phyloP scores from a whole-genome alignment of 108 stramenopile genomes.

The Pseudonitzschia multistriata region DNA sequence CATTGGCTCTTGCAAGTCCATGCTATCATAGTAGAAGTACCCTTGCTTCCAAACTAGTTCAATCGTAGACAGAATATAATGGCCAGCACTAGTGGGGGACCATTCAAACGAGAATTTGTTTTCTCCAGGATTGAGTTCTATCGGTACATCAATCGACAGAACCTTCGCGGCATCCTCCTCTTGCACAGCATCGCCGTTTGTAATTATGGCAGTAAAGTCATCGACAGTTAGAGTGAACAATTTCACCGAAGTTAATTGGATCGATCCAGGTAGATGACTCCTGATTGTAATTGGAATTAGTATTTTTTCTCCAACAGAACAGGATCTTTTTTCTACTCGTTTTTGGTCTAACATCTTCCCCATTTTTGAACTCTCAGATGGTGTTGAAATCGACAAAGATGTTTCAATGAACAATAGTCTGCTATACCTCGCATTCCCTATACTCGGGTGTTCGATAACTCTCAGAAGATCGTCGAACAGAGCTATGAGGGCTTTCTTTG shows the following conservation, averaged over 20 bases:
- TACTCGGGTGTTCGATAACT: slow-evolving; percentile 49
- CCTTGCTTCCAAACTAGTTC: slow-evolving; percentile 76
- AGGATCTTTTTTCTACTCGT: slow-evolving; percentile 51
- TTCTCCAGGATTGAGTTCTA: slow-evolving; percentile 48
- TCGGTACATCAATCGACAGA: slow-evolving; percentile 36
- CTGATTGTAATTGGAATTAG: slow-evolving; percentile 41
- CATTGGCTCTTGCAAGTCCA: slow-evolving; percentile 50
- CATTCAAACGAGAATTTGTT: slow-evolving; percentile 60
- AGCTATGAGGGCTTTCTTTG: slow-evolving; percentile 45
- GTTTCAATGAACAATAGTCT: slow-evolving; percentile 61
- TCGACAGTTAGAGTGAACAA: slow-evolving; percentile 56
- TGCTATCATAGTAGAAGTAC: slow-evolving; percentile 67
- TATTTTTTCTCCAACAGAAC: slow-evolving; percentile 61
- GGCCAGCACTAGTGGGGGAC: slow-evolving; percentile 58
- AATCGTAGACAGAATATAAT: slow-evolving; percentile 61
- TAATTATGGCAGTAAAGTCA: slow-evolving; percentile 44
- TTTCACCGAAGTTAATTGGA: slow-evolving; percentile 54
- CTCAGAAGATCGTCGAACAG: slow-evolving; percentile 66
- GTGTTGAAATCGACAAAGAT: slow-evolving; percentile 41
- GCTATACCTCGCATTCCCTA: slow-evolving; percentile 52
- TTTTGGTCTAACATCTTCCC: slow-evolving; percentile 51
- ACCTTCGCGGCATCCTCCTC: slow-evolving; percentile 68
- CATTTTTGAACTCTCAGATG: slow-evolving; percentile 29
- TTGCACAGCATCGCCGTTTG: slow-evolving; percentile 43
- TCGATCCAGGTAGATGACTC: slow-evolving; percentile 59